Conservation (phyloP, 2,329 filamentous ascomycete genomes). For the Fusarium chaquense region DNA sequence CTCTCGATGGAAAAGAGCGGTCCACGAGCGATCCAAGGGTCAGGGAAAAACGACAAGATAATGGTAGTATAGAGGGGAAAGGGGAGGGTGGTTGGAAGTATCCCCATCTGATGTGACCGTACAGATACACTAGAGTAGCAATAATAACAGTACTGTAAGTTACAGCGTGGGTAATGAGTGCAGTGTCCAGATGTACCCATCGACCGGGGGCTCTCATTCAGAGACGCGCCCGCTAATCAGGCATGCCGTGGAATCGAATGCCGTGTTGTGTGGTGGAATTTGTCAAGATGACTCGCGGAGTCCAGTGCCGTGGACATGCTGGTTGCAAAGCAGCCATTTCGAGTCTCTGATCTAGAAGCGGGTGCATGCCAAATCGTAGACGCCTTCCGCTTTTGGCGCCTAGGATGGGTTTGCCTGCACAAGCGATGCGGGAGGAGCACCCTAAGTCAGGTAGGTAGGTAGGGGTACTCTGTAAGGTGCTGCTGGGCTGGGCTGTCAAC, state of each 20-base stretch:
- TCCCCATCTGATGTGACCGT: constrained; percentile 22
- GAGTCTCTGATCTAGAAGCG: constrained; percentile 21
- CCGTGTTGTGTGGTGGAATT: constrained; percentile 29
- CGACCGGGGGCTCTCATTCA: constrained; percentile 18
- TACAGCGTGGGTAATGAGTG: neutral
- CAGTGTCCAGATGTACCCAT: constrained; percentile 4
- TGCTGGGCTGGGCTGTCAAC: neutral
- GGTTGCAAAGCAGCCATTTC: constrained; percentile 10
- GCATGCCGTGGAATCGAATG: constrained; percentile 42
- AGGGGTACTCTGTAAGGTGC: constrained; percentile 10
- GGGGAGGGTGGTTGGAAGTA: constrained; percentile 20
- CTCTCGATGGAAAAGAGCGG: constrained; percentile 33
- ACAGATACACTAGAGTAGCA: neutral
- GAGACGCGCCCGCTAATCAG: constrained; percentile 40
- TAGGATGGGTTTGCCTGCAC: constrained; percentile 24
- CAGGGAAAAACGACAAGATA: constrained; percentile 20
- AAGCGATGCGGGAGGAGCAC: constrained; percentile 31
- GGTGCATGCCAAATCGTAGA: constrained; percentile 40
- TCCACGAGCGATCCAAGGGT: constrained; percentile 29
- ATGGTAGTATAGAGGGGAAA: constrained; percentile 10
- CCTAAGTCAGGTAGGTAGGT: constrained; percentile 15
- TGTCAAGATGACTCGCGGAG: constrained; percentile 28
- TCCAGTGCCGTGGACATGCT: constrained; percentile 30
- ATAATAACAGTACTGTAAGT: neutral
- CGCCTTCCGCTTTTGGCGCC: constrained; percentile 48